phyloP scores from a whole-genome alignment of 805 yeast species.

The Nakazawaea sp. region DNA sequence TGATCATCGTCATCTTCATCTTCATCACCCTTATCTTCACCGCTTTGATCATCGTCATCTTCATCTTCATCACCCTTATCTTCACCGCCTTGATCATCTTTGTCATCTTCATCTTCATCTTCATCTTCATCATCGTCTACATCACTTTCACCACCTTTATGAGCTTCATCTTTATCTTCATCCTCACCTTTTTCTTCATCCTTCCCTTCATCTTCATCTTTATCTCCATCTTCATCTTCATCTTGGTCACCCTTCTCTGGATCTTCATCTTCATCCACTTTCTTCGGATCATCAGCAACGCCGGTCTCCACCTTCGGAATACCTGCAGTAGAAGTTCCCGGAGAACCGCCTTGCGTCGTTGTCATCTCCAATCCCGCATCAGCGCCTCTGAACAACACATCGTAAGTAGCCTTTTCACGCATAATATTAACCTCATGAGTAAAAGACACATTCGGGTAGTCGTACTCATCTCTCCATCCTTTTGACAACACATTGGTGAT shows the following conservation, averaged over 20 bases:
- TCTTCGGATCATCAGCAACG: background rate
- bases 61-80: conserved; percentile 15
- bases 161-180: conserved; percentile 12
- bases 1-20: conserved; percentile 14
- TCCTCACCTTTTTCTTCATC: conserved; percentile 15
- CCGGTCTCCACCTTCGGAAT: conserved; percentile 5
- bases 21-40: conserved; percentile 15
- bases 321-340: no score
- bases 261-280: conserved; percentile 12
- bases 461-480: conserved; percentile 39
- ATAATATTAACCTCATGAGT: conserved; percentile 35
- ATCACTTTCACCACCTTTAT: conserved; percentile 13
- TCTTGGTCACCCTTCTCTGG: background rate
- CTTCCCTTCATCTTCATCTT: conserved; percentile 14
- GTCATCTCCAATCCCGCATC: background rate
- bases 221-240: background rate
- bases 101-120: conserved; percentile 11
- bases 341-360: no score
- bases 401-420: conserved; percentile 44
- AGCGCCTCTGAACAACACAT: conserved; percentile 24
- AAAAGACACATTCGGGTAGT: conserved; percentile 46
- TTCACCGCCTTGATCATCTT: conserved; percentile 15
- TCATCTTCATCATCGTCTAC: background rate
- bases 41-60: conserved; percentile 13
- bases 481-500: conserved; percentile 24